Evolutionary conservation across 768 basidiomycete genomes (phyloP).

Genomic region (Dioszegia crocea): DNA sequence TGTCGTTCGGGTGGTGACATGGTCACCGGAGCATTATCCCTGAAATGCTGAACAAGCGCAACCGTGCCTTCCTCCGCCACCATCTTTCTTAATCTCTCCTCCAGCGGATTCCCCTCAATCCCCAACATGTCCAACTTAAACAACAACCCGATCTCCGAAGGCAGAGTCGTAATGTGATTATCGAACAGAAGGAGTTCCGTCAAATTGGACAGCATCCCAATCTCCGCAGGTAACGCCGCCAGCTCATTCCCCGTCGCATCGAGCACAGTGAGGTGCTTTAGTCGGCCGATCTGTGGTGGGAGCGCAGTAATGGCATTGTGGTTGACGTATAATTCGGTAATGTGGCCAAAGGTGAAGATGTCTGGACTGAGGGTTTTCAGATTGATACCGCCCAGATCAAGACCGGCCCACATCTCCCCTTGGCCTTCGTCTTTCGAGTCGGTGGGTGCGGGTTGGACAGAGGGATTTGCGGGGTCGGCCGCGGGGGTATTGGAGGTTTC

Average conservation of each 20-base stretch:
- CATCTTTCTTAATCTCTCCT: constrained; percentile 67
- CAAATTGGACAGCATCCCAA: constrained; percentile 83
- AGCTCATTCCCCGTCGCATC: constrained; percentile 89
- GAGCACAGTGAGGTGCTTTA: constrained; percentile 79
- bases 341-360: constrained; percentile 79
- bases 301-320: constrained; percentile 79
- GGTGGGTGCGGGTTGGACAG: constrained; percentile 54
- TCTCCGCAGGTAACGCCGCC: constrained; percentile 69
- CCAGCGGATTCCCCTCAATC: constrained; percentile 94
- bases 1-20: constrained; percentile 71
- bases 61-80: constrained; percentile 93
- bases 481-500: constrained; percentile 54
- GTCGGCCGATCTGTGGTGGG: constrained; percentile 74
- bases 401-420: constrained; percentile 64
- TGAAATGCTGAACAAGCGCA: constrained; percentile 80
- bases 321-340: constrained; percentile 91
- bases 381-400: constrained; percentile 94
- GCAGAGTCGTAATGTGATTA: constrained; percentile 81
- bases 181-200: constrained; percentile 94
- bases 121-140: constrained; percentile 90
- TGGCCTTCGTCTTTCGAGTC: constrained; percentile 57
- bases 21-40: constrained; percentile 84
- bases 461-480: constrained; percentile 66
- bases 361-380: constrained; percentile 85
- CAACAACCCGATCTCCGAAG: constrained; percentile 79